A percentile compares a stretch with the other conserved stretches of the same genome.
These are phyloP conservation scores for Beauveria scarabaeidicola DNA, from an alignment of 2,329 filamentous ascomycete species.

Conservation along the genomic window DNA sequence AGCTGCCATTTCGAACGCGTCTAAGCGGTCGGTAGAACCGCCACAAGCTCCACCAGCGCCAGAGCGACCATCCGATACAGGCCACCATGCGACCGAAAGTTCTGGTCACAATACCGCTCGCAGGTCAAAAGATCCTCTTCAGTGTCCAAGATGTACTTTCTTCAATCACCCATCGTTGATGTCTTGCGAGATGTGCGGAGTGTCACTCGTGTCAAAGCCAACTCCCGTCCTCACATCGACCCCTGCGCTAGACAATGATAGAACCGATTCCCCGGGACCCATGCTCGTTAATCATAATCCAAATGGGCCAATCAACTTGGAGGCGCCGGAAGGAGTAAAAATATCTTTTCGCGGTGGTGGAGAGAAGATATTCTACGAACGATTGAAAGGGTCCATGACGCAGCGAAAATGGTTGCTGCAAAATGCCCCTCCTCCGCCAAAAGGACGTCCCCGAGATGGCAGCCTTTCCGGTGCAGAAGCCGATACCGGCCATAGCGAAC, in stretches of 20 bases:
- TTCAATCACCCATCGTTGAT: conserved; percentile 80
- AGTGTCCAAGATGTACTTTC: conserved; percentile 88
- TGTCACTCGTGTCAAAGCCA: conserved; percentile 54
- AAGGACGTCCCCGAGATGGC: conserved; percentile 36
- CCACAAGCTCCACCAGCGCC: conserved; percentile 12
- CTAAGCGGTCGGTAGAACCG: conserved; percentile 38
- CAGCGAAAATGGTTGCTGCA: conserved; percentile 95
- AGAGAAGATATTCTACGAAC: conserved; percentile 82
- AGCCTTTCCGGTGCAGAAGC: conserved; percentile 20
- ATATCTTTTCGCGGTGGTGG: conserved; percentile 86
- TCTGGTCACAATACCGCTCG: background rate
- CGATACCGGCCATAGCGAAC: conserved; percentile 20
- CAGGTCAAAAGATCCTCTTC: conserved; percentile 33
- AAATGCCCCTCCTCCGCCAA: conserved; percentile 79
- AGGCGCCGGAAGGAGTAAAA: conserved; percentile 70
- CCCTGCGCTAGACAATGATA: conserved; percentile 28
- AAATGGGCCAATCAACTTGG: conserved; percentile 29
- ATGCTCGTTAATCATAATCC: conserved; percentile 36
- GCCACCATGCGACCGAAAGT: background rate
- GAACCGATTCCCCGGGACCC: conserved; percentile 73
- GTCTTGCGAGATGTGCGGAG: conserved; percentile 86
- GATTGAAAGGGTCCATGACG: conserved; percentile 76
- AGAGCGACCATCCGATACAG: background rate
- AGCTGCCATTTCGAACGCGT: conserved; percentile 70
- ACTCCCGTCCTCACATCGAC: conserved; percentile 27